phyloP scores from a whole-genome alignment of 306 rosid species.

The Trifolium repens region DNA sequence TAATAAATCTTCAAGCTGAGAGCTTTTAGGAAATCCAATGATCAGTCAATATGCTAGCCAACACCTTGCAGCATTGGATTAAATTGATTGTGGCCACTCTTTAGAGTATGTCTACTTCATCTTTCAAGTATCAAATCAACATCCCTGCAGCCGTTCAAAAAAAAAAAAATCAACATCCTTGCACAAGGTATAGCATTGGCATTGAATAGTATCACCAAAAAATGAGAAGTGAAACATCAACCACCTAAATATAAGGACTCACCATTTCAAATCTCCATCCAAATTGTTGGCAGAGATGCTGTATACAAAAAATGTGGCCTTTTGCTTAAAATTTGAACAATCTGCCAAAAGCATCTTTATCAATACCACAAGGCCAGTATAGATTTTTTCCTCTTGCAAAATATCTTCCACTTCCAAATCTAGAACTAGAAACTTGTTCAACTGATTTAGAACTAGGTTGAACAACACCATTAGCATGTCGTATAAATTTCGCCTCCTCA shows the following conservation, averaged over 20 bases:
- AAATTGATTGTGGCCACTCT: not conserved
- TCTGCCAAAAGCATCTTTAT: slow-evolving; percentile 53
- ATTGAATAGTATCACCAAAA: slow-evolving; percentile 1
- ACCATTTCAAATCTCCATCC: slow-evolving; percentile 25
- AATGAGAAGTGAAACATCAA: slow-evolving; percentile 25
- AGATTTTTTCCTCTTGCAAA: slow-evolving; percentile 48
- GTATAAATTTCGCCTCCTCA: slow-evolving; percentile 60
- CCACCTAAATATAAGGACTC: not conserved
- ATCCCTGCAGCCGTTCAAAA: not conserved
- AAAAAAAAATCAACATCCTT: slow-evolving; percentile 5
- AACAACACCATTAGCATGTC: slow-evolving; percentile 44
- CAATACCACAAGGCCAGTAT: slow-evolving; percentile 48
- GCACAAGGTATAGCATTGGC: slow-evolving; percentile 30
- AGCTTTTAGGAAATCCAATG: not conserved
- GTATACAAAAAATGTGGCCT: no score
- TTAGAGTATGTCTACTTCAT: slow-evolving; percentile 8
- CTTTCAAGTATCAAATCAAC: slow-evolving; percentile 20
- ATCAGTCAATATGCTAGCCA: not conserved
- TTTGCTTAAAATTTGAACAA: slow-evolving; percentile 50
- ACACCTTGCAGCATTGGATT: slow-evolving; percentile 8
- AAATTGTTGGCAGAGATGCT: slow-evolving; percentile 24
- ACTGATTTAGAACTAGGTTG: slow-evolving; percentile 49
- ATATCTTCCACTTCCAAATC: slow-evolving; percentile 78
- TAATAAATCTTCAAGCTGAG: not conserved
- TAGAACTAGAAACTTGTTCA: slow-evolving; percentile 56